Conservation (phyloP, 306 rosid genomes). For the barrel medic (Medicago truncatula) region MtrunA17r5.0-ANR NC_053044.1:32423501-32424000, state of each 20-base stretch:
- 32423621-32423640: slow-evolving; percentile 64
- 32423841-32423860: slow-evolving; percentile 48
- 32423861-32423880: slow-evolving; percentile 50
- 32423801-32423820: slow-evolving; percentile 61
- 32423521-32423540: slow-evolving; percentile 39
- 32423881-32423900: slow-evolving; percentile 68
- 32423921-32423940: slow-evolving; percentile 51
- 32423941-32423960: slow-evolving; percentile 72
- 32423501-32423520: slow-evolving; percentile 44
- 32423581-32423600: slow-evolving; percentile 51
- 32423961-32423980: slow-evolving; percentile 34
- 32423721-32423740: background rate
- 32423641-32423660: slow-evolving; percentile 58
- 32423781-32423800: slow-evolving; percentile 56
- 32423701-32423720: slow-evolving; percentile 20
- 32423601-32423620: slow-evolving; percentile 55
- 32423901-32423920: slow-evolving; percentile 75
- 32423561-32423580: slow-evolving; percentile 42
- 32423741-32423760: slow-evolving; percentile 33
- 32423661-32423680: slow-evolving; percentile 66
- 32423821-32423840: slow-evolving; percentile 64
- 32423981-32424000: slow-evolving; percentile 17
- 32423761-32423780: slow-evolving; percentile 74
- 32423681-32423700: slow-evolving; percentile 36
- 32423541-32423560: slow-evolving; percentile 50